Evolutionary conservation across 2,329 filamentous ascomycete genomes (phyloP), one percentile per base, ranked within the genome.

Genomic region (Mollisia scopiformis): DNA sequence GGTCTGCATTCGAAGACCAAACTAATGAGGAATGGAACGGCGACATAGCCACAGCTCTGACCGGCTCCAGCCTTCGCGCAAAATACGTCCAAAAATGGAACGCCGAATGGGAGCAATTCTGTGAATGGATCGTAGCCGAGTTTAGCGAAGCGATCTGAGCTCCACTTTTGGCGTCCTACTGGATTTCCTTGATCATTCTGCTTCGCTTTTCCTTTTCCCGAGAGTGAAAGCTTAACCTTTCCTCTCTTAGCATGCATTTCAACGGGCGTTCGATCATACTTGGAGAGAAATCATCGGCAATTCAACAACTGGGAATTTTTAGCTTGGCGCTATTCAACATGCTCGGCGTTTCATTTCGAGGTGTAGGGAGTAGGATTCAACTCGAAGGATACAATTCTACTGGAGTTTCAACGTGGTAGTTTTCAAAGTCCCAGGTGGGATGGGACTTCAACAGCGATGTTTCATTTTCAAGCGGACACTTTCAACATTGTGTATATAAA

Each of bases 1-100:
- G 92, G 91, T 88, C 91, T 8, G 89, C 88, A 14, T 94, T 92
- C 68, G 91, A 95, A 72, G 92, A 97, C 68, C 86, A 91, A 73
- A 82, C 77, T 21, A 75, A 84, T 2, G 83, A 87, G n/a, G 86
- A 88, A 53, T 97, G 93, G 91, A 75, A 80, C 31, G 81, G 83
- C 54, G 89, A 87, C 56, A 82, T 97, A 64, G 86, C 84, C 55
- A 85, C 88, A 62, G 93, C 91, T 0, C 87, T 87, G 55, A 79
- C 88, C 62, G 92, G 91, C 1, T 78, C 79, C 41, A 86, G 91
- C 0, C 68, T 88, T 55, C 88, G 94, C 72, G 90, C 90, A 0
- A 72, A 86, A 72, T 81, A 88, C 62, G 75, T 97, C 72, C 85
- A 85, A 73, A 83, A 93, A 74, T 97, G 93, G 91, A 84, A 86